These are phyloP conservation scores for Penicillium sp. DNA, from an alignment of 2,329 filamentous ascomycete species.

Conservation along the genomic window DNA sequence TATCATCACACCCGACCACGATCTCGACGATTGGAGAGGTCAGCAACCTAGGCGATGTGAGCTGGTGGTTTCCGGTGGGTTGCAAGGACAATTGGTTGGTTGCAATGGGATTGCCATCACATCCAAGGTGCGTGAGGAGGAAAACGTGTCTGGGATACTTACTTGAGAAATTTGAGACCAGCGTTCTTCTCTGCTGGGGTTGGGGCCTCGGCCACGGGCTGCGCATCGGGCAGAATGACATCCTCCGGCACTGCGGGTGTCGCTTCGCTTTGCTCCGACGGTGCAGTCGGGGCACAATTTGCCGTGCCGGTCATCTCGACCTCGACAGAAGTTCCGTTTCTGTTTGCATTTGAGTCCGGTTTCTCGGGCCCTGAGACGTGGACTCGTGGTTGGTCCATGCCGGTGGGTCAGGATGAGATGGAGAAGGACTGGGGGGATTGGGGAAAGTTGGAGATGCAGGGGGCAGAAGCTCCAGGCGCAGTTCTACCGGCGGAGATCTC, in stretches of 20 bases:
- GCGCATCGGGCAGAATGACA: constrained; percentile 19
- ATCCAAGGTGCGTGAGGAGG: background rate
- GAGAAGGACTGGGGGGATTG: background rate
- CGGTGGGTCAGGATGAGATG: background rate
- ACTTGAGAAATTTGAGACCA: constrained; percentile 32
- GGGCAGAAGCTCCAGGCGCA: background rate
- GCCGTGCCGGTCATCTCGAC: constrained; percentile 26
- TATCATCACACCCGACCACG: constrained; percentile 61
- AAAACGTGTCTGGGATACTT: constrained; percentile 8
- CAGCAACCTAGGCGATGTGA: constrained; percentile 50
- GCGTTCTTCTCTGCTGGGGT: constrained; percentile 20
- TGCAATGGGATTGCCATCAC: background rate
- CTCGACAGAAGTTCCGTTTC: constrained; percentile 22
- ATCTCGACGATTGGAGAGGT: constrained; percentile 68
- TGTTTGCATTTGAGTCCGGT: background rate
- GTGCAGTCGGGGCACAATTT: constrained; percentile 9
- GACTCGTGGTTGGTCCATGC: background rate
- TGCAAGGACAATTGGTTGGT: background rate
- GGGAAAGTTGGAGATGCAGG: background rate
- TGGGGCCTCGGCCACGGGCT: constrained; percentile 13
- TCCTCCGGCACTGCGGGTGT: constrained; percentile 18
- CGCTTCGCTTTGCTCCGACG: background rate
- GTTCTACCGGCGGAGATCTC: background rate
- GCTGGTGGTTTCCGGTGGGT: background rate
- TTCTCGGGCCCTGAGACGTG: constrained; percentile 4